These are phyloP conservation scores for Porphyra umbilicalis DNA, from an alignment of 31 red algal genomes.

Conservation along the genomic window DNA sequence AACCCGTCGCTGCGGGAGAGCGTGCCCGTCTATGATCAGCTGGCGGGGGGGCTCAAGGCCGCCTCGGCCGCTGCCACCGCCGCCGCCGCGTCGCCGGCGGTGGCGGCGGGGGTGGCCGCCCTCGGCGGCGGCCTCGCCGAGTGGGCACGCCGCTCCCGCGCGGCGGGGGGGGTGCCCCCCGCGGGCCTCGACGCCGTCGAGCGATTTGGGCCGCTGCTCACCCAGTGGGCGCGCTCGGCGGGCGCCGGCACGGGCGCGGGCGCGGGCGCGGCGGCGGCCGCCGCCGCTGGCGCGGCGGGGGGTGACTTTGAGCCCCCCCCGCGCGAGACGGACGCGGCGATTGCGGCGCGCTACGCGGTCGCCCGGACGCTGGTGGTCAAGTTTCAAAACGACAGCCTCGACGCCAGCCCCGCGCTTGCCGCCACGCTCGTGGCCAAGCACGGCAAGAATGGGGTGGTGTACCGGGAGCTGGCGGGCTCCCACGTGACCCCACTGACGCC, in stretches of 20 bases:
- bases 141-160: not conserved
- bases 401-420: slow-evolving; percentile 1
- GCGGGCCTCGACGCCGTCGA: not conserved
- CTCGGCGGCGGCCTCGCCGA: not conserved
- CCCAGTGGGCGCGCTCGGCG: not conserved
- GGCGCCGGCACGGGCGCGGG: not conserved
- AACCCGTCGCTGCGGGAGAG: slow-evolving; percentile 25
- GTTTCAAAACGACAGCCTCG: slow-evolving; percentile 18
- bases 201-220: not conserved
- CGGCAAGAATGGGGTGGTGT: slow-evolving; percentile 6
- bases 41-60: slow-evolving; percentile 1
- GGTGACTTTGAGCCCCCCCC: slow-evolving; percentile 21
- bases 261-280: not conserved
- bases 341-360: slow-evolving; percentile 10
- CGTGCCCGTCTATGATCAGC: slow-evolving; percentile 20
- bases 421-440: not conserved
- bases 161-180: not conserved
- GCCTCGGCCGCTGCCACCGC: not conserved
- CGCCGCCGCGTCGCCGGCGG: not conserved
- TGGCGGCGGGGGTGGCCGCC: not conserved
- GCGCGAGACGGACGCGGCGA: not conserved
- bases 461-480: slow-evolving; percentile 13
- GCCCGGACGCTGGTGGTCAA: slow-evolving; percentile 14
- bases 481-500: slow-evolving; percentile 36
- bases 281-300: not conserved